Evolutionary conservation across 2,329 filamentous ascomycete genomes (phyloP), one percentile per base, ranked within the genome.

Genomic region (Verticillium nubilum): DNA sequence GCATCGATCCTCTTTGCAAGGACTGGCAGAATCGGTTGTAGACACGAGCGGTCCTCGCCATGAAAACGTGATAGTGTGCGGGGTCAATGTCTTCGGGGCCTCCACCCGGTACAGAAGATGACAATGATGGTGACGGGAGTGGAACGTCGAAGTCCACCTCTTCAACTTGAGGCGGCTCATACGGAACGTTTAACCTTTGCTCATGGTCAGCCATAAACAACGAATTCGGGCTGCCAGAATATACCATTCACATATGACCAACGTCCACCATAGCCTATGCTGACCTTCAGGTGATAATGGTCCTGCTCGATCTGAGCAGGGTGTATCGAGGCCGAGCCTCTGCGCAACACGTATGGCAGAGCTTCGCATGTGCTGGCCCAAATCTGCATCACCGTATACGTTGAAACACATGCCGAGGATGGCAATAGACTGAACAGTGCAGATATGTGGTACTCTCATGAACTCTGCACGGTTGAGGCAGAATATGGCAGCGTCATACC

Each of bases 361-460:
- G 27, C 55, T 61, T 59, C 64, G 62, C 19, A 65, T n/a, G 54
- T 58, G 58, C 5, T 28, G 27, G n/a, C 59, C 37, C 2, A 66
- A 35, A 1, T 58, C 56, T 12, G 58, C 31, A 47, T 64, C 63
- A 2, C 63, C 64, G 23, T 64, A 59, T 31, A 59, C 63, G 50
- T 57, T 54, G 29, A 66, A 66, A 31, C 59, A 58, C 31, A 65
- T 66, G 27, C 63, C 62, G 9, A 66, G 59, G 5, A 65, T 62
- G 12, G 64, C 64, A 37, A 66, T 58, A 4, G 64, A 55, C 56
- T 65, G 64, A 4, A 66, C 57, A 33, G 52, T 59, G 17, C 54
- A 52, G 12, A 66, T 28, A 19, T 62, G 29, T 9, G 23, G 33
- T 17, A 28, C 54, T 33, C 60, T 42, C 56, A 66, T 60, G 42